phyloP scores from a whole-genome alignment of 2,329 filamentous ascomycete genomes.

The Aureobasidium namibiae region DNA sequence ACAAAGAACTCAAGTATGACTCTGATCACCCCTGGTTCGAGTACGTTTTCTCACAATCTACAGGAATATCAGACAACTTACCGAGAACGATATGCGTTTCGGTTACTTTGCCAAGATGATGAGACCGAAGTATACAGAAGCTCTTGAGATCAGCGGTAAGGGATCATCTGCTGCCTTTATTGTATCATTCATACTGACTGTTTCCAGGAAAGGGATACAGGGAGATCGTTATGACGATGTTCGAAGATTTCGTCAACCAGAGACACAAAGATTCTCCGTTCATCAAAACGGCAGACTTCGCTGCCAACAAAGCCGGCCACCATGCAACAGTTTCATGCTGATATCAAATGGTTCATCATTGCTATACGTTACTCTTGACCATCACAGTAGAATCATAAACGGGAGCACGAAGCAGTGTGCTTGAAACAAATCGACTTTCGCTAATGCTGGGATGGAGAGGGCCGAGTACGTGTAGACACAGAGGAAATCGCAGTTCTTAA shows the following conservation, averaged over 20 bases:
- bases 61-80: neutral
- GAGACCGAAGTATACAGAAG: neutral
- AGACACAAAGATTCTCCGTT: neutral
- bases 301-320: neutral
- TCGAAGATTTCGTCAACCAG: neutral
- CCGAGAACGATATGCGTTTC: neutral
- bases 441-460: neutral
- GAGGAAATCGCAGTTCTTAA: constrained; percentile 13
- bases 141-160: neutral
- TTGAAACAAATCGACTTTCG: neutral
- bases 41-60: neutral
- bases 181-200: neutral
- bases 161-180: neutral
- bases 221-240: neutral
- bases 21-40: neutral
- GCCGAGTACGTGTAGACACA: constrained; percentile 6
- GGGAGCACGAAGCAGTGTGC: neutral
- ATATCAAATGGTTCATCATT: neutral
- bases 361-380: neutral
- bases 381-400: neutral
- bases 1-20: neutral
- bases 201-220: neutral
- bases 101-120: neutral
- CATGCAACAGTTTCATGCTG: neutral
- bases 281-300: neutral